These are phyloP conservation scores for Exidia glandulosa DNA, from an alignment of 768 basidiomycete genomes.

Conservation along the genomic window DNA sequence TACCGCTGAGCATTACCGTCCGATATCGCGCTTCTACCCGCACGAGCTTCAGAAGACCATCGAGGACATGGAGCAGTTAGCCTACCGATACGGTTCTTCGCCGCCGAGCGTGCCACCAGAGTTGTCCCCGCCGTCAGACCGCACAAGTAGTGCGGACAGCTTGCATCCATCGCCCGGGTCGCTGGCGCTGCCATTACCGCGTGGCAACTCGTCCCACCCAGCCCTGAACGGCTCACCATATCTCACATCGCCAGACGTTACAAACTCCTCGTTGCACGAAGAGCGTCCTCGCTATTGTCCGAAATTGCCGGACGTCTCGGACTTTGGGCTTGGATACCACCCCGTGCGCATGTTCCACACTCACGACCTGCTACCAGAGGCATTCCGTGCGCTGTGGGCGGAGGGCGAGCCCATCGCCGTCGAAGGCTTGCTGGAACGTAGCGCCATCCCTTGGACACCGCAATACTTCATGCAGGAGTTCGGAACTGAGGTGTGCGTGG, in stretches of 20 bases:
- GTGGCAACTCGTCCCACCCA: not conserved
- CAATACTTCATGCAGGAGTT: conserved; percentile 66
- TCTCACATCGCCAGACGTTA: not conserved
- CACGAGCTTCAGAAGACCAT: conserved; percentile 56
- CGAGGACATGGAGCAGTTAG: conserved; percentile 42
- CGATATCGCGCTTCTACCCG: conserved; percentile 66
- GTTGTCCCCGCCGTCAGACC: not conserved
- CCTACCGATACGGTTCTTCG: not conserved
- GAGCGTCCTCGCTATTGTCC: not conserved
- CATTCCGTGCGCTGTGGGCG: conserved; percentile 63
- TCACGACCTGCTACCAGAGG: conserved; percentile 39
- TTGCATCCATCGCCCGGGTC: conserved; percentile 3
- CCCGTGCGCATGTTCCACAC: conserved; percentile 35
- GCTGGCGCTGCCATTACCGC: not conserved
- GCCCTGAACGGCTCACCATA: not conserved
- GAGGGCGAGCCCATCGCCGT: conserved; percentile 72
- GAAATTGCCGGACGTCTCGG: conserved; percentile 3
- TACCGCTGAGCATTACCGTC: conserved; percentile 53
- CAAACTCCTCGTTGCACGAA: not conserved
- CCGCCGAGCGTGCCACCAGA: not conserved
- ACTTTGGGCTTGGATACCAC: conserved; percentile 33
- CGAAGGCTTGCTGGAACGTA: conserved; percentile 47
- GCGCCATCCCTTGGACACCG: conserved; percentile 70
- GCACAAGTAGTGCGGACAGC: conserved; percentile 4
- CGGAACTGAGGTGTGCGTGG: conserved; percentile 49